A percentile compares a stretch with the other conserved stretches of the same genome.
Evolutionary conservation across 495 filamentous ascomycete species (phyloP).

Genomic region (Aspergillus sclerotioniger): DNA sequence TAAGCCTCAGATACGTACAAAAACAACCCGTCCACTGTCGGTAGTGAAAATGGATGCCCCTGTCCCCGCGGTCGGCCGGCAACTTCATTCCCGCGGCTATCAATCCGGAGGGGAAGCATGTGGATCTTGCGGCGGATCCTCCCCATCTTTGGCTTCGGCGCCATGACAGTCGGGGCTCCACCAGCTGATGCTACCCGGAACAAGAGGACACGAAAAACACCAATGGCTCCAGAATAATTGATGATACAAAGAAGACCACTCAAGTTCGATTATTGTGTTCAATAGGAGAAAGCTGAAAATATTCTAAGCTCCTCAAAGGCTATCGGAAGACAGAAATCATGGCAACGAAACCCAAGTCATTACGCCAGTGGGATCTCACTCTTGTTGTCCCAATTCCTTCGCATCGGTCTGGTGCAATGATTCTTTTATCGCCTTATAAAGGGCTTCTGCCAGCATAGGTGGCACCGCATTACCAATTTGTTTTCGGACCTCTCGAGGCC

Average conservation of each 20-base stretch:
- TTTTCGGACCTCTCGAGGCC: slow-evolving; percentile 43
- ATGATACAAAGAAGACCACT: no score
- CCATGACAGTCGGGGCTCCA: background rate
- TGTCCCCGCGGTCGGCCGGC: slow-evolving; percentile 14
- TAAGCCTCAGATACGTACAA: no score
- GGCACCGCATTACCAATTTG: slow-evolving; percentile 92
- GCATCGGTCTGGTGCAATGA: slow-evolving; percentile 59
- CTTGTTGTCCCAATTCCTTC: slow-evolving; percentile 18
- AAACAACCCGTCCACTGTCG: no score
- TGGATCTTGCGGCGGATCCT: slow-evolving; percentile 1
- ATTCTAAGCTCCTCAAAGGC: background rate
- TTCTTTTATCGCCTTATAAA: slow-evolving; percentile 58
- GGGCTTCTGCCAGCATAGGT: slow-evolving; percentile 55
- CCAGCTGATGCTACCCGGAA: background rate
- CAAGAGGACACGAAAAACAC: no score
- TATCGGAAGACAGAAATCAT: background rate
- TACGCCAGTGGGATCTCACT: background rate
- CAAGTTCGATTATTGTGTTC: no score
- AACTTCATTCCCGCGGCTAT: slow-evolving; percentile 16
- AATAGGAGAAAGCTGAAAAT: no score
- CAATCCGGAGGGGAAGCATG: background rate
- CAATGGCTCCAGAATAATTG: no score
- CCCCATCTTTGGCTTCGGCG: background rate
- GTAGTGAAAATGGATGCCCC: no score
- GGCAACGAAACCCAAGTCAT: background rate